phyloP scores from a whole-genome alignment of 768 basidiomycete genomes.

The Lactifluus rugatus region DNA sequence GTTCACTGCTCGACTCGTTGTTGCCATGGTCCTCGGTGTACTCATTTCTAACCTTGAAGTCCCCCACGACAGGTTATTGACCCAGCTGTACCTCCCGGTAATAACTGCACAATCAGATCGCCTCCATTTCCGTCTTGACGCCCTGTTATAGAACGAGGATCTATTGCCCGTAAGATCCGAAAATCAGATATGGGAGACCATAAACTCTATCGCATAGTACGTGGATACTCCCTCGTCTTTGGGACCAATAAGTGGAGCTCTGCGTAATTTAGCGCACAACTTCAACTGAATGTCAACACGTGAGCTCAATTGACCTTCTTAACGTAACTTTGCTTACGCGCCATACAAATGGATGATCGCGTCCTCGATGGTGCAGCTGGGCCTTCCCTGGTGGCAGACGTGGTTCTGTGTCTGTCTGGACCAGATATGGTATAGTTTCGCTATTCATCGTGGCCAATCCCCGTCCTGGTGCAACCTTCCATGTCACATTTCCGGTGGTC shows the following conservation, averaged over 20 bases:
- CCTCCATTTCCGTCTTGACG: not conserved
- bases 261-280: no score
- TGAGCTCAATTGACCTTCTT: slow-evolving; percentile 30
- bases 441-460: slow-evolving; percentile 72
- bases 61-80: not conserved
- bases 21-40: slow-evolving; percentile 1
- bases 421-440: slow-evolving; percentile 31
- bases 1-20: not conserved
- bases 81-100: slow-evolving; percentile 4
- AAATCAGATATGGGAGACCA: slow-evolving; percentile 54
- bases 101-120: not conserved
- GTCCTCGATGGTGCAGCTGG: slow-evolving; percentile 62
- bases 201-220: slow-evolving; percentile 61
- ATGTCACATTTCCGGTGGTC: slow-evolving; percentile 70
- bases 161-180: slow-evolving; percentile 55
- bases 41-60: slow-evolving; percentile 5
- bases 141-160: slow-evolving; percentile 49
- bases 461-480: slow-evolving; percentile 65
- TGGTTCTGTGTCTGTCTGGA: slow-evolving; percentile 77
- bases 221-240: slow-evolving; percentile 17
- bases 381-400: slow-evolving; percentile 77
- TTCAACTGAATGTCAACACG: slow-evolving; percentile 74
- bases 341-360: slow-evolving; percentile 62
- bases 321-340: not conserved
- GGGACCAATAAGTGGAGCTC: slow-evolving; percentile 31